These are phyloP conservation scores for Vigna unguiculata DNA, from an alignment of 306 rosid genomes.

Conservation along the genomic window DNA sequence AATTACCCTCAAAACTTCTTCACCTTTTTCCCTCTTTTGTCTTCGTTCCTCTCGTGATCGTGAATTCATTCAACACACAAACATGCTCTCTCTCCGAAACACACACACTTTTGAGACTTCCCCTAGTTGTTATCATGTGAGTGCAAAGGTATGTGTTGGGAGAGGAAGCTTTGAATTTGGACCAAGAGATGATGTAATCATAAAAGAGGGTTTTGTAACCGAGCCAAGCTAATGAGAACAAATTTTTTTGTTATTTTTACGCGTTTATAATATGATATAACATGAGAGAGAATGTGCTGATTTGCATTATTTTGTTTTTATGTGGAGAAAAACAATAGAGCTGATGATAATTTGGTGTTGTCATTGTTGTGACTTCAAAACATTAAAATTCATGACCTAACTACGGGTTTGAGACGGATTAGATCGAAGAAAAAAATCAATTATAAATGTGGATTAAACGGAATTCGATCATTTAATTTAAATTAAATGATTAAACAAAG, in stretches of 20 bases:
- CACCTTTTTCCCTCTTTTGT: slow-evolving; percentile 34
- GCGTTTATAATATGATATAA: neutral
- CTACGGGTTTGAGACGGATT: no score
- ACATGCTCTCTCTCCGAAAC: slow-evolving; percentile 27
- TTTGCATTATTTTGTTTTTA: no score
- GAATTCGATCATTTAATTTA: no score
- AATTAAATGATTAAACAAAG: no score
- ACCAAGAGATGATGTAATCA: slow-evolving; percentile 44
- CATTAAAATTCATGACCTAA: no score
- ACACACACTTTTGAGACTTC: slow-evolving; percentile 7
- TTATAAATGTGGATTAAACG: no score
- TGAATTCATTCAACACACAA: slow-evolving; percentile 47
- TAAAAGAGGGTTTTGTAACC: slow-evolving; percentile 46
- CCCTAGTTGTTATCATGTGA: slow-evolving; percentile 35
- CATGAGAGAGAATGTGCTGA: neutral
- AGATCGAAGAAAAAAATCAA: no score
- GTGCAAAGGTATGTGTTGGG: slow-evolving; percentile 32
- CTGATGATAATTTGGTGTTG: no score
- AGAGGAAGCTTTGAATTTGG: slow-evolving; percentile 37
- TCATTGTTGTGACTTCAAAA: no score
- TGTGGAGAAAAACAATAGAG: no score
- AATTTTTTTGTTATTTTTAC: neutral
- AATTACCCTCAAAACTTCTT: neutral
- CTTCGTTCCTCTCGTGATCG: slow-evolving; percentile 47
- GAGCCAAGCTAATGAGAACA: neutral